Conservation (phyloP, 2,329 filamentous ascomycete genomes). For the Beauveria australis region DNA sequence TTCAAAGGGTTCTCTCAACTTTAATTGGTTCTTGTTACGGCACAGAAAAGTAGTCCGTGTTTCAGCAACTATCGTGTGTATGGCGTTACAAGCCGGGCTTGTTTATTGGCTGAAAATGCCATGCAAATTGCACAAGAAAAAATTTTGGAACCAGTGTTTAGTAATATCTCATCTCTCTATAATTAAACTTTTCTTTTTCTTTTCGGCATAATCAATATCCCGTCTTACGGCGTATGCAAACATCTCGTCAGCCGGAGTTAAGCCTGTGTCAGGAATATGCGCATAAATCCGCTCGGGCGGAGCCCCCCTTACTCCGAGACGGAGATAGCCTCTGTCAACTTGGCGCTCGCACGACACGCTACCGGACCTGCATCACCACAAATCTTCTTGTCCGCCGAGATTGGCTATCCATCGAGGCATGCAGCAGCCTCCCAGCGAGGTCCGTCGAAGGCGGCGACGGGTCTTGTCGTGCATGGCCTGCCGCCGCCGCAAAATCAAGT, state of each 20-base stretch:
- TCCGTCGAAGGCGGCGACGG: not conserved
- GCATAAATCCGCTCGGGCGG: conserved; percentile 4
- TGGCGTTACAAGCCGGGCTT: no score
- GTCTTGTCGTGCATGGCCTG: conserved; percentile 32
- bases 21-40: no score
- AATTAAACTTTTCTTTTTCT: not conserved
- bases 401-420: not conserved
- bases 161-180: no score
- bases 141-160: not conserved
- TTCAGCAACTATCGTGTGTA: no score
- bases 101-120: no score
- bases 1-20: no score
- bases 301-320: conserved; percentile 3
- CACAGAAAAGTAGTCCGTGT: no score
- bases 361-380: not conserved
- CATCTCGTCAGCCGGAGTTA: not conserved
- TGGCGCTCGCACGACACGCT: not conserved
- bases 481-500: conserved; percentile 37
- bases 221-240: not conserved
- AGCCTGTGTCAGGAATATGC: not conserved
- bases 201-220: not conserved
- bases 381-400: no score
- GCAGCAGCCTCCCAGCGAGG: not conserved
- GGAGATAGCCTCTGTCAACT: conserved; percentile 7
- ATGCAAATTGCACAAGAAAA: not conserved